Evolutionary conservation across 2,329 filamentous ascomycete species (phyloP).

Genomic region (Fusarium circinatum): DNA sequence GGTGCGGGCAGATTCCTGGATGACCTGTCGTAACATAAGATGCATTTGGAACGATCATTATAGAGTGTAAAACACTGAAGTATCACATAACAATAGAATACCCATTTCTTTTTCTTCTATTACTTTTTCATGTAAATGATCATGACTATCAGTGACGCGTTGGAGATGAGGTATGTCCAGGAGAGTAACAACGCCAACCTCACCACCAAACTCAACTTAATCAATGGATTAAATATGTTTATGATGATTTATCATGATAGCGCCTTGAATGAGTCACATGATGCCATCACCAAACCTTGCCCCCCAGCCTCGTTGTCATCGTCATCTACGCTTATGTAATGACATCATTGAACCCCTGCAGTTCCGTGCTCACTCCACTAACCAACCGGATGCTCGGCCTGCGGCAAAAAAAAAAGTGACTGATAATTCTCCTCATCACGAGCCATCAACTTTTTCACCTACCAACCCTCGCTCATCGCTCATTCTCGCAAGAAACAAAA

Average conservation of each 20-base stretch:
- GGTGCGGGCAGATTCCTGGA: neutral
- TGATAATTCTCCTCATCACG: slow-evolving; percentile 4
- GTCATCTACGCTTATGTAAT: slow-evolving; percentile 24
- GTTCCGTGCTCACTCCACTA: slow-evolving; percentile 14
- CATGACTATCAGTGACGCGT: neutral
- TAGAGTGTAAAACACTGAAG: neutral
- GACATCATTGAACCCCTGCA: slow-evolving; percentile 26
- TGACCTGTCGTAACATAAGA: too few relatives aligned
- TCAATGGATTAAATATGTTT: neutral
- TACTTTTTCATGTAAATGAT: neutral
- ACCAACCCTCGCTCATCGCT: neutral
- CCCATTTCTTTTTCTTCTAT: neutral
- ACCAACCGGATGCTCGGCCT: slow-evolving; percentile 2
- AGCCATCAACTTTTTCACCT: neutral
- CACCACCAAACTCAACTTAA: rapidly evolving
- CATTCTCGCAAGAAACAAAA: neutral
- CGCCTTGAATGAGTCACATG: neutral
- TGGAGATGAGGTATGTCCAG: rapidly evolving
- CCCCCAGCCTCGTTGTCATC: neutral
- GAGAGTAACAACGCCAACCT: neutral
- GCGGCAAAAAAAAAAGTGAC: slow-evolving; percentile 9
- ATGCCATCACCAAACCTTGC: neutral
- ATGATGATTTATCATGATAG: neutral
- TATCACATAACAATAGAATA: neutral
- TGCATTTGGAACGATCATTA: neutral